Evolutionary conservation across 2,329 filamentous ascomycete genomes (phyloP).

Genomic region (Aspergillus sp.): DNA sequence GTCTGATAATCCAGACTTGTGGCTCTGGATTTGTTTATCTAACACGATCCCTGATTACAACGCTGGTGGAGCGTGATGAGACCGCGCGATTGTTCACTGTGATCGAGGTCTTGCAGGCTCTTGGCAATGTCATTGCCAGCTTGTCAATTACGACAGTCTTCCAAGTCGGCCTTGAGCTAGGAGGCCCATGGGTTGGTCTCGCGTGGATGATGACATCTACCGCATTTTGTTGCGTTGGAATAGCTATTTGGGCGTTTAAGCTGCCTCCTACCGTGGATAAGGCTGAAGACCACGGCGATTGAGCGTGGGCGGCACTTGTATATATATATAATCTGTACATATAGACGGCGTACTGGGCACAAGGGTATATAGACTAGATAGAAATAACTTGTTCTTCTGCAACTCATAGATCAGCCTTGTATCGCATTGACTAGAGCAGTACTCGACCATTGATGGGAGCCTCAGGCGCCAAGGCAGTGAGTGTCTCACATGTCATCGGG

Average conservation of each 20-base stretch:
- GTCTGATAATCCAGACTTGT: conserved; percentile 53
- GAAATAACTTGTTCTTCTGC: neutral
- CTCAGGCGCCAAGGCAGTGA: conserved; percentile 15
- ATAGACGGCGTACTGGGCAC: neutral
- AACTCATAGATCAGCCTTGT: neutral
- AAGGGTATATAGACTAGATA: neutral
- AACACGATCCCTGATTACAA: conserved; percentile 53
- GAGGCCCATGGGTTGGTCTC: conserved; percentile 53
- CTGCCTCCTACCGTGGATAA: conserved; percentile 26
- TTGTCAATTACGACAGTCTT: conserved; percentile 53
- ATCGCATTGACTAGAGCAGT: too few species aligned
- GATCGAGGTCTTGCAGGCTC: conserved; percentile 53
- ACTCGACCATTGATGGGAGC: neutral
- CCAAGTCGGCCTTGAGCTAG: conserved; percentile 51
- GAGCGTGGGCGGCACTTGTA: neutral
- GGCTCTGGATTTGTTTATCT: conserved; percentile 54
- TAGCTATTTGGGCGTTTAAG: conserved; percentile 34
- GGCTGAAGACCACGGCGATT: conserved; percentile 3
- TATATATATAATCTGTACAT: neutral
- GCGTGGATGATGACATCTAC: conserved; percentile 50
- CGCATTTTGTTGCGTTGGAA: conserved; percentile 38
- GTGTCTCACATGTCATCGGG: conserved; percentile 16
- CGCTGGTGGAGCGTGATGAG: conserved; percentile 53
- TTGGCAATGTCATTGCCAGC: conserved; percentile 54
- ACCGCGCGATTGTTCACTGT: conserved; percentile 56